Evolutionary conservation across 108 stramenopile species (phyloP).

Genomic region (Fragilariopsis cylindrus): DNA sequence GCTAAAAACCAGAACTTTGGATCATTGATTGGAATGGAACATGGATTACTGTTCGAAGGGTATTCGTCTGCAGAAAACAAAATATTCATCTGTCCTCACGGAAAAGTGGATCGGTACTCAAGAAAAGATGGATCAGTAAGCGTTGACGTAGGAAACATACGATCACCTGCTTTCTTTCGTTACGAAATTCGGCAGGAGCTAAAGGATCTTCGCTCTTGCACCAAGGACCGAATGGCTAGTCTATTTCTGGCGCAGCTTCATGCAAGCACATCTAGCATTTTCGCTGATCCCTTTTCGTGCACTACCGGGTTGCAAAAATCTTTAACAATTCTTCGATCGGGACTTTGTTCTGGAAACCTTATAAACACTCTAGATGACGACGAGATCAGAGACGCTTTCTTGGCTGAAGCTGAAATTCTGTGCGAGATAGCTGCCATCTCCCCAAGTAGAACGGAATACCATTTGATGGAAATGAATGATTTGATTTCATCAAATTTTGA

Average conservation of each 20-base stretch:
- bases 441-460: neutral
- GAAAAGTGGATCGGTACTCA: neutral
- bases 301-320: neutral
- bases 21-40: neutral
- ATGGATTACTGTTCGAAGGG: neutral
- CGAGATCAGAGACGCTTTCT: neutral
- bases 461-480: slow-evolving; percentile 1
- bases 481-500: neutral
- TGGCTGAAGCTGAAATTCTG: neutral
- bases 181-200: slow-evolving; percentile 1
- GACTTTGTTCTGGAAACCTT: neutral
- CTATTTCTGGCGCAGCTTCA: slow-evolving; percentile 4
- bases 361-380: neutral
- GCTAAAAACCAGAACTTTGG: neutral
- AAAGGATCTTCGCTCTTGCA: neutral
- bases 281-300: slow-evolving; percentile 8
- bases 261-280: slow-evolving; percentile 1
- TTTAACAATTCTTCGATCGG: slow-evolving; percentile 1
- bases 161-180: slow-evolving; percentile 3
- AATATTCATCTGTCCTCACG: slow-evolving; percentile 1
- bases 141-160: neutral
- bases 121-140: neutral
- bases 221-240: neutral
- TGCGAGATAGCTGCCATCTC: neutral
- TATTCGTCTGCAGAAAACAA: neutral